Conservation (phyloP, 805 yeast genomes). For the Lipomyces spencermartinsiae region DNA sequence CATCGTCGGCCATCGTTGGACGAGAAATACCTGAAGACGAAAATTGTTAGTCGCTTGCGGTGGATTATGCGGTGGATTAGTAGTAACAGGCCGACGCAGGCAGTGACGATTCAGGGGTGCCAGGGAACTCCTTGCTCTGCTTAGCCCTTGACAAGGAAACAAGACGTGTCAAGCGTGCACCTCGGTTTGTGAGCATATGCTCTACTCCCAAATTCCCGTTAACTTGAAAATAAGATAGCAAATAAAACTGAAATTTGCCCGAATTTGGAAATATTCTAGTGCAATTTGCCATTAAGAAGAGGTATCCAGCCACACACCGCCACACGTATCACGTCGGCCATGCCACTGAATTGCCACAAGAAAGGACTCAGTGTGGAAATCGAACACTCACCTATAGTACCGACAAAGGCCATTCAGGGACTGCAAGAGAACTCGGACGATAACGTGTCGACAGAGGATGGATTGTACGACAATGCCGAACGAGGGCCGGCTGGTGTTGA, state of each 20-base stretch:
- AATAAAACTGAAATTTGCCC: neutral
- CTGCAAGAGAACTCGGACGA: neutral
- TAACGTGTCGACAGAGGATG: neutral
- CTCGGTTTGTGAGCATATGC: neutral
- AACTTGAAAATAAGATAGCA: neutral
- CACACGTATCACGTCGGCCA: neutral
- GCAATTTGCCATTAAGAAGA: neutral
- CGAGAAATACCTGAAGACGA: neutral
- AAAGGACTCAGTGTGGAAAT: neutral
- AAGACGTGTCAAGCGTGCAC: neutral
- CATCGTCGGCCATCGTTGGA: slow-evolving; percentile 18
- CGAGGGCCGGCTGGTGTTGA: neutral
- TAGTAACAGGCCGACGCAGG: too few relatives aligned
- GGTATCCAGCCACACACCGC: slow-evolving; percentile 1
- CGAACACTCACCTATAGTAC: neutral
- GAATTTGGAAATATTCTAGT: neutral
- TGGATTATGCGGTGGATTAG: neutral
- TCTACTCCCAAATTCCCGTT: neutral
- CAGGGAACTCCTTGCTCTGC: neutral
- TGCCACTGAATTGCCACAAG: neutral
- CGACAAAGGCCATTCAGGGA: neutral
- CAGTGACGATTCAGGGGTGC: neutral
- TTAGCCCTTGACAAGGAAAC: neutral
- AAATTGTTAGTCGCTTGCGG: neutral
- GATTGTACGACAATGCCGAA: neutral